These are phyloP conservation scores for Tulasnella calospora DNA, from an alignment of 768 basidiomycete species.

Conservation along the genomic window DNA sequence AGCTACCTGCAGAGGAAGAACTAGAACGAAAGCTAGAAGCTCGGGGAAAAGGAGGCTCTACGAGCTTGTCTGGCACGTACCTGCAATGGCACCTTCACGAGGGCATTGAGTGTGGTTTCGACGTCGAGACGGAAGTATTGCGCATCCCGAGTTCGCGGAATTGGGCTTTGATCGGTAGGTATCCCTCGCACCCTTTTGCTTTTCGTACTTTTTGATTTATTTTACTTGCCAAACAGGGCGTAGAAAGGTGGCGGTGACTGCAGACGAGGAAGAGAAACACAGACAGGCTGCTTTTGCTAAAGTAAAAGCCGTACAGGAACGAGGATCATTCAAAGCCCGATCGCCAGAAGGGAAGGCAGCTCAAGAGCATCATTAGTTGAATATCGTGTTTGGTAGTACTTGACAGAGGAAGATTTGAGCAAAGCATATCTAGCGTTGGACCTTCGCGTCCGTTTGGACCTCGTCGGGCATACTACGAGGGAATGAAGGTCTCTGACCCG, in stretches of 20 bases:
- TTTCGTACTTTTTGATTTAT: not conserved
- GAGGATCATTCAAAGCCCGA: slow-evolving; percentile 59
- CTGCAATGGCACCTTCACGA: slow-evolving; percentile 33
- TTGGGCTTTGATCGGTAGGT: slow-evolving; percentile 84
- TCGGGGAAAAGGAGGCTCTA: slow-evolving; percentile 41
- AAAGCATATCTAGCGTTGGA: not conserved
- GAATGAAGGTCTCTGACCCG: too few species aligned
- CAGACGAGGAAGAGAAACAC: slow-evolving; percentile 35
- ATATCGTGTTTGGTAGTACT: not conserved
- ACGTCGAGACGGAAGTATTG: slow-evolving; percentile 76
- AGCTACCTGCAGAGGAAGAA: slow-evolving; percentile 37
- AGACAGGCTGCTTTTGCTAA: slow-evolving; percentile 48
- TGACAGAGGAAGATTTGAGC: not conserved
- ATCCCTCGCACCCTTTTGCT: not conserved
- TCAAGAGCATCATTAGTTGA: not conserved
- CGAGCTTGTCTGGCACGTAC: not conserved
- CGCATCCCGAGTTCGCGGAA: slow-evolving; percentile 91
- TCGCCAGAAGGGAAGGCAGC: slow-evolving; percentile 37
- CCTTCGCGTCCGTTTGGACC: not conserved
- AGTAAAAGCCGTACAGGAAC: slow-evolving; percentile 49
- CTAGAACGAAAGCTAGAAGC: slow-evolving; percentile 46
- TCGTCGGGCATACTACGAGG: too few species aligned
- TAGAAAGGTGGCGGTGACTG: slow-evolving; percentile 33
- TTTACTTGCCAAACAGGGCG: slow-evolving; percentile 31
- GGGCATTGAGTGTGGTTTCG: slow-evolving; percentile 67